Evolutionary conservation across 169 alveolate genomes (phyloP).

Genomic region (Cryptosporidium felis): DNA sequence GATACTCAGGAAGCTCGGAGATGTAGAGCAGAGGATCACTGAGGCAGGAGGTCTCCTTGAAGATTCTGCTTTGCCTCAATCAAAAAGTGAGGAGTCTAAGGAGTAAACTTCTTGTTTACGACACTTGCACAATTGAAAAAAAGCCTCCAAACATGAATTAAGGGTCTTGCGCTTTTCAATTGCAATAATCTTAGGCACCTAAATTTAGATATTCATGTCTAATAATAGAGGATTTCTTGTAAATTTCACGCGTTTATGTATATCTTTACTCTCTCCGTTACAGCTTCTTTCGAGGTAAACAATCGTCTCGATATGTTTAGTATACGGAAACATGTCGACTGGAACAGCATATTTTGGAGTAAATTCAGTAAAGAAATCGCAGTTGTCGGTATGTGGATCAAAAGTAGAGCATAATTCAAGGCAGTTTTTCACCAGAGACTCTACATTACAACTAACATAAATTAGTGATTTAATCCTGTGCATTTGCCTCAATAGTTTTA

Average conservation of each 20-base stretch:
- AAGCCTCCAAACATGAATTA: neutral
- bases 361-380: neutral
- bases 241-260: neutral
- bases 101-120: slow-evolving; percentile 4
- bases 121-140: neutral
- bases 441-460: slow-evolving; percentile 73
- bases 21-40: slow-evolving; percentile 16
- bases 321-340: slow-evolving; percentile 76
- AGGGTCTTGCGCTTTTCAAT: neutral
- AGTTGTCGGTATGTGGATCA: slow-evolving; percentile 12
- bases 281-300: slow-evolving; percentile 41
- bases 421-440: slow-evolving; percentile 66
- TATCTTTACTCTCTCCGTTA: neutral
- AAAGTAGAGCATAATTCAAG: slow-evolving; percentile 35
- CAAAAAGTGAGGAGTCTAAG: slow-evolving; percentile 16
- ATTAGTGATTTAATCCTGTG: slow-evolving; percentile 30
- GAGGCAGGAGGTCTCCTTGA: slow-evolving; percentile 58
- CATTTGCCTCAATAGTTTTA: slow-evolving; percentile 12
- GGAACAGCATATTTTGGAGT: slow-evolving; percentile 32
- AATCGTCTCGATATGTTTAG: slow-evolving; percentile 73
- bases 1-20: slow-evolving; percentile 33
- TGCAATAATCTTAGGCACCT: slow-evolving; percentile 12
- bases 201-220: neutral
- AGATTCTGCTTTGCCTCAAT: neutral
- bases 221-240: neutral